Evolutionary conservation across 2,329 filamentous ascomycete species (phyloP).

Genomic region (Dothideomycetes sp.): DNA sequence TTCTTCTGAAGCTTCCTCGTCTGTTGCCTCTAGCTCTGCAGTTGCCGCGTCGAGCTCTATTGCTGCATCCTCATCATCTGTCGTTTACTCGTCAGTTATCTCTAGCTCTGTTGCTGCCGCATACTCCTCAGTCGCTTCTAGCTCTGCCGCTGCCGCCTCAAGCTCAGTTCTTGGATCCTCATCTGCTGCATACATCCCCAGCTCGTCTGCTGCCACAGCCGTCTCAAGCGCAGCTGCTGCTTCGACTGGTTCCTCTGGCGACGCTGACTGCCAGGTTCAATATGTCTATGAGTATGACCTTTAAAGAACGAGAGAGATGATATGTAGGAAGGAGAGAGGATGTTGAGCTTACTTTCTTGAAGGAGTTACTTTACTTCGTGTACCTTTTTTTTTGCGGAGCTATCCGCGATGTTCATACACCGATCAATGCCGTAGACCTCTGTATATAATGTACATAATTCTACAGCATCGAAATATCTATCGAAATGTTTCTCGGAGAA

Average conservation of each 20-base stretch:
- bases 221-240: neutral
- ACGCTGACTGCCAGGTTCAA: slow-evolving; percentile 11
- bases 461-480: no score
- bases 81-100: neutral
- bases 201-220: neutral
- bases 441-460: no score
- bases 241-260: neutral
- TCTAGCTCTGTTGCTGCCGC: neutral
- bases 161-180: neutral
- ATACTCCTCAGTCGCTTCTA: neutral
- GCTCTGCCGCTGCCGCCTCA: neutral
- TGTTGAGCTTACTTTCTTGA: no score
- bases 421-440: no score
- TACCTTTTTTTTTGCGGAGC: no score
- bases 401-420: no score
- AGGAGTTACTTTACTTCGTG: no score
- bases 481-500: no score
- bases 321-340: no score
- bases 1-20: neutral
- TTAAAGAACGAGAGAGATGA: no score
- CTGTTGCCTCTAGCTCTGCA: neutral
- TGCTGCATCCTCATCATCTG: neutral
- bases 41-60: neutral
- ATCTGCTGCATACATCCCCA: neutral
- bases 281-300: slow-evolving; percentile 14